Percentiles rank a stretch among this genome's conserved stretches.
phyloP scores from a whole-genome alignment of 2,329 filamentous ascomycete species.

The Curvularia sp. region DNA sequence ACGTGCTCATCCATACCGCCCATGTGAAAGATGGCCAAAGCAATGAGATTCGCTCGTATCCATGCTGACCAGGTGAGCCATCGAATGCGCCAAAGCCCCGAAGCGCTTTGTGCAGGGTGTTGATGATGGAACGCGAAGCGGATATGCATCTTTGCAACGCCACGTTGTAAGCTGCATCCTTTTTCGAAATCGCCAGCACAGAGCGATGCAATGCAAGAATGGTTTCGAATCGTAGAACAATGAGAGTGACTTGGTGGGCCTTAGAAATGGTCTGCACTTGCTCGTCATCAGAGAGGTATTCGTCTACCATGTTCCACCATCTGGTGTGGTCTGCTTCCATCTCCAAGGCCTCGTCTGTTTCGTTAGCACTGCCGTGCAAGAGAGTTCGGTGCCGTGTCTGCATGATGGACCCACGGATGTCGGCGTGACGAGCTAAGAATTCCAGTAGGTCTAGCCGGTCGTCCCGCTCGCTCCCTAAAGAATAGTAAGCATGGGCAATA shows the following conservation, averaged over 20 bases:
- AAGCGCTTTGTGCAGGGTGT: slow-evolving; percentile 32
- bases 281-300: slow-evolving; percentile 29
- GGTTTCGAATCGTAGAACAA: slow-evolving; percentile 34
- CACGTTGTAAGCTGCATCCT: slow-evolving; percentile 30
- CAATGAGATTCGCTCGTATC: slow-evolving; percentile 31
- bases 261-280: slow-evolving; percentile 25
- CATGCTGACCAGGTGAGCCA: slow-evolving; percentile 30
- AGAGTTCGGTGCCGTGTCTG: slow-evolving; percentile 25
- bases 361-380: slow-evolving; percentile 13
- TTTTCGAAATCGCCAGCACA: slow-evolving; percentile 30
- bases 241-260: slow-evolving; percentile 31
- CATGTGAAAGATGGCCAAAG: slow-evolving; percentile 40
- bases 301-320: slow-evolving; percentile 39
- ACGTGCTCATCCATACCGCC: slow-evolving; percentile 38
- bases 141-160: slow-evolving; percentile 35
- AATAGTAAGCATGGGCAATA: background rate
- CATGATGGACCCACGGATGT: slow-evolving; percentile 35
- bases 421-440: slow-evolving; percentile 33
- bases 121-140: slow-evolving; percentile 35
- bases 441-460: slow-evolving; percentile 30
- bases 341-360: slow-evolving; percentile 21
- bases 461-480: slow-evolving; percentile 19
- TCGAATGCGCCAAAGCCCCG: slow-evolving; percentile 34
- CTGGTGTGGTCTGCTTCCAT: slow-evolving; percentile 34
- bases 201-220: slow-evolving; percentile 34